Evolutionary conservation across 148 eudicot genomes (phyloP), one percentile per base, ranked within the genome.

Genomic region (Diospyros kaki): DNA sequence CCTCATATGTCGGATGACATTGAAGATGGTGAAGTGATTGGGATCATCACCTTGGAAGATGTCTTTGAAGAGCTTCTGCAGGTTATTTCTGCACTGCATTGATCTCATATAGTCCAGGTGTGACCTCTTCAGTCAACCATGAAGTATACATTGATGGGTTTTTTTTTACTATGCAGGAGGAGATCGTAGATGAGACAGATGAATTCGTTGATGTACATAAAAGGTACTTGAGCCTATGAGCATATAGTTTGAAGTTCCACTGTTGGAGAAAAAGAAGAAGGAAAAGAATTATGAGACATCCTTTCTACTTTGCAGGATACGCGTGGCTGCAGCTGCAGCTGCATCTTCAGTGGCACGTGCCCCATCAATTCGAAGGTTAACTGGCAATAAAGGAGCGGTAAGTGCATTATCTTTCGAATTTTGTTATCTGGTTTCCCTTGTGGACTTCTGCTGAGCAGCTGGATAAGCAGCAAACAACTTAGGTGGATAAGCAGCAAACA

Each of bases 251-350:
- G 15, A 64, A 17, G 3, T 54, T 52, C 5, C 10, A 61, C 73
- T 38, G 1, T 13, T 73, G 15, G 28, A 28, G 43, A 92, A 28
- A 28, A 28, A 28, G 28, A 28, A 28, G 0, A 28, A 28, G 28
- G 28, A 28, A 42, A 17, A 43, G 38, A 45, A 58, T 41, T 14
- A 45, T 43, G 7, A 51, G 43, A 55, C 42, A 46, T 59, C 64
- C 38, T 82, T 59, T 62, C 9, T 43, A 68, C 81, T 76, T 71
- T 82, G 82, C 88, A 94, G 98, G 88, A 92, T 95, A 85, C 97
- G 98, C 46, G 98, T 95, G 66, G 98, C 92, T 76, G 98, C 98
- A 61, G 98, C 92, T 72, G 98, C 98, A 60, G 98, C 98, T 66
- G 98, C 98, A 78, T 87, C 97, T 64, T 92, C 91, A 44, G 55